Evolutionary conservation across 805 yeast species (phyloP).

Genomic region (Candida orba): DNA sequence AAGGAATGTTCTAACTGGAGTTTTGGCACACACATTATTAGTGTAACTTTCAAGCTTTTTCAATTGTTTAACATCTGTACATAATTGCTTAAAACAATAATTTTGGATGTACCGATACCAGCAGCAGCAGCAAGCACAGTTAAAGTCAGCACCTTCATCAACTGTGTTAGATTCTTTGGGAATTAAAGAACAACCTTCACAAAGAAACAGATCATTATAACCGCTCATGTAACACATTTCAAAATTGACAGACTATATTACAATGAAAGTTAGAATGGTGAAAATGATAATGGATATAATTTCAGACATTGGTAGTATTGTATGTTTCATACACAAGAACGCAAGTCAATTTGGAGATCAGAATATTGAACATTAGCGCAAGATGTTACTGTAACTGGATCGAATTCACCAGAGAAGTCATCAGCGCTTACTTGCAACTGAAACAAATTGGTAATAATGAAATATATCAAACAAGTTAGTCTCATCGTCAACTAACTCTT

Average conservation of each 20-base stretch:
- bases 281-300: no score
- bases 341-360: slow-evolving; percentile 6
- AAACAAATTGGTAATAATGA: no score
- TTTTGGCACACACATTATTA: slow-evolving; percentile 7
- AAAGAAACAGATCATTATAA: slow-evolving; percentile 16
- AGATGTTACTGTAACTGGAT: no score
- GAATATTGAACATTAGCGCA: slow-evolving; percentile 4
- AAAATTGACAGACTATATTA: slow-evolving; percentile 10
- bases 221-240: slow-evolving; percentile 17
- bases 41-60: slow-evolving; percentile 9
- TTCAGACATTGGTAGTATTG: not conserved
- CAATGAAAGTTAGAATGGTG: not conserved
- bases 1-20: slow-evolving; percentile 11
- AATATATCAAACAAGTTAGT: no score
- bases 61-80: slow-evolving; percentile 13
- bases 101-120: slow-evolving; percentile 19
- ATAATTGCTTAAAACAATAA: slow-evolving; percentile 20
- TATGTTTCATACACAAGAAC: slow-evolving; percentile 8
- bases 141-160: slow-evolving; percentile 8
- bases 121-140: slow-evolving; percentile 22
- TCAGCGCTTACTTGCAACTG: no score
- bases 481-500: no score
- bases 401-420: no score
- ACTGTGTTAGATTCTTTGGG: not conserved
- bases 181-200: slow-evolving; percentile 23